Evolutionary conservation across 1,139 yeast species (phyloP), one percentile per base, ranked within the genome.

Genomic region (Magnusiomyces starmeri): DNA sequence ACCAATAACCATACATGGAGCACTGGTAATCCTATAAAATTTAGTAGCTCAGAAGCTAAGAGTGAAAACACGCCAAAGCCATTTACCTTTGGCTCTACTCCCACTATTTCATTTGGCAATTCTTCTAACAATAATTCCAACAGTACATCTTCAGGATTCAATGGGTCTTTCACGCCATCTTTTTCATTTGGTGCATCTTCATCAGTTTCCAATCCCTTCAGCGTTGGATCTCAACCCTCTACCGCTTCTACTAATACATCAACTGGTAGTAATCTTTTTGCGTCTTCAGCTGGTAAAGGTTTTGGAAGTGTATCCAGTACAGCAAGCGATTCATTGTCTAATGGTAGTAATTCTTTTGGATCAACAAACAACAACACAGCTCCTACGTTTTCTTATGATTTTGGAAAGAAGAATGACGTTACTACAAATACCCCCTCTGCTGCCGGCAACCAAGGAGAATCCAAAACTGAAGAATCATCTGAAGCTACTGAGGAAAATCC

Each of bases 131-230:
- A n/a, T n/a, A n/a, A n/a, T n/a, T n/a, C n/a, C n/a, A n/a, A n/a
- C n/a, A n/a, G n/a, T n/a, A n/a, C n/a, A n/a, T n/a, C n/a, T n/a
- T n/a, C n/a, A n/a, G n/a, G n/a, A n/a, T n/a, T n/a, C n/a, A n/a
- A n/a, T n/a, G n/a, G n/a, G n/a, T n/a, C n/a, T n/a, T n/a, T n/a
- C n/a, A n/a, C n/a, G n/a, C n/a, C n/a, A n/a, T n/a, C n/a, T n/a
- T n/a, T n/a, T n/a, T 54, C 65, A 7, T 69, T 70, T 53, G 65
- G 66, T 29, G 24, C 46, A 14, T 27, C 60, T 14, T 25, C 52
- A 4, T 40, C 54, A 8, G 44, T 56, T 20, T 16, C 43, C 18
- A 16, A 71, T 26, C 56, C 65, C 8, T 69, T 69, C 48, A 59
- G 64, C 4, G 70, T 71, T 59, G 71, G 68, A 27, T 27, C 34